These are phyloP conservation scores for Xylaria sp. DNA, from an alignment of 2,329 filamentous ascomycete species.

Conservation along the genomic window DNA sequence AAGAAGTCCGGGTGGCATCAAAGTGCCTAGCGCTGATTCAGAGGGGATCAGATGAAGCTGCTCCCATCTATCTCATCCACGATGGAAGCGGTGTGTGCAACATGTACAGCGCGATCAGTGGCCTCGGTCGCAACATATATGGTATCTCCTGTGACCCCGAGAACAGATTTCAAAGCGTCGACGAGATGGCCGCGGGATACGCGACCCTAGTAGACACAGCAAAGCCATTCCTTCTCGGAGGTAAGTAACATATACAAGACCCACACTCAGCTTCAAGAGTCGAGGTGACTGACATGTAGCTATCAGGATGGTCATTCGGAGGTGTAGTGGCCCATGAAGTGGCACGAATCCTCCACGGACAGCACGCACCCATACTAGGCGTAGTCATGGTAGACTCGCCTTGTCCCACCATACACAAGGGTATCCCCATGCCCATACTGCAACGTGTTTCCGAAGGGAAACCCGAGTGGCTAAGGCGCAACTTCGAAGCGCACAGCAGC, in stretches of 20 bases:
- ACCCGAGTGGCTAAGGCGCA: neutral
- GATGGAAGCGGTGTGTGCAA: conserved; percentile 18
- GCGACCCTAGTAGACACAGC: neutral
- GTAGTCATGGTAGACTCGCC: neutral
- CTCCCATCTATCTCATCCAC: conserved; percentile 13
- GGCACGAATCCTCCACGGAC: conserved; percentile 21
- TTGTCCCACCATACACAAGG: neutral
- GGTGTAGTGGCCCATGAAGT: conserved; percentile 51
- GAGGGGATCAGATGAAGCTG: neutral
- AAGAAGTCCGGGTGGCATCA: conserved; percentile 3
- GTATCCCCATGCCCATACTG: neutral
- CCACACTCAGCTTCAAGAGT: neutral
- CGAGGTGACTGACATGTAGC: conserved; percentile 35
- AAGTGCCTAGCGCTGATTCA: neutral
- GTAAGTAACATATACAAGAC: conserved; percentile 31
- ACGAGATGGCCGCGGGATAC: neutral
- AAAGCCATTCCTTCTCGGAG: neutral
- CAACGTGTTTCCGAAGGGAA: neutral
- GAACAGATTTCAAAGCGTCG: neutral
- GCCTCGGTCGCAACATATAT: conserved; percentile 10
- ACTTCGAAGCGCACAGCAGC: neutral
- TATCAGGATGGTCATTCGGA: conserved; percentile 55
- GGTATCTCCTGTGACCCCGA: neutral
- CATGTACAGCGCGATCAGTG: conserved; percentile 11
- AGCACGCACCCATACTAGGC: neutral